Base-by-base conservation (phyloP, 1,139 yeast species). In the Scheffersomyces parashehatae region DNA sequence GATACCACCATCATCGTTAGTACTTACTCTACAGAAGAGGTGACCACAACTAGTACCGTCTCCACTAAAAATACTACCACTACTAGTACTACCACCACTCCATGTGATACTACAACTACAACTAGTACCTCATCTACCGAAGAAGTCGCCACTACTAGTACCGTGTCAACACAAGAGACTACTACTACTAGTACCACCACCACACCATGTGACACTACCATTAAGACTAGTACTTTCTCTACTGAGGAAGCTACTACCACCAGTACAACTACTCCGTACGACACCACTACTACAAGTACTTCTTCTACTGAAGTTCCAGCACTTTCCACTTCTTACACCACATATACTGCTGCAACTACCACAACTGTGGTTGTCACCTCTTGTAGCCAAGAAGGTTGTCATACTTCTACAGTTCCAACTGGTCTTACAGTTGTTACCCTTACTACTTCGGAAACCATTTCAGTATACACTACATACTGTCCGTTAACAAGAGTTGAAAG, bases 381-480 rank as follows among this genome's bases (percentile, higher is more conserved):
- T 6, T 42, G 44, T 29, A 41, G 34, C 16, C 24, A 36, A 28
- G 29, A 28, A 6, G 35, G 32, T 4, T 41, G 44, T 15, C 16
- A 14, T 34, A 44, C 50, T n/a, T 31, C 36, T 5, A 37, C 49
- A 11, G 26, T 24, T 6, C 39, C 35, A 11, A 49, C 52, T 14
- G 48, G 48, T 34, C 42, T 45, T 12, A 42, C 49, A 6, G 40
- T 47, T 29, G 48, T 42, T 7, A 43, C 45, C 10, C 28, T 30
- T 12, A 38, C 40, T 20, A 20, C 35, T 15, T 36, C 40, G 12
- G 38, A 32, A 3, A 32, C 33, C 26, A 35, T 50, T 39, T 56
- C 67, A 26, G 43, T 56, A 24, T 61, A 59, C 53, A 61, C 68
- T 38, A 63, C 71, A 28, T 64, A 54, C 55, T 65, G 68, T 51